Evolutionary conservation across 2,329 filamentous ascomycete species (phyloP).

Genomic region (Lachnellula suecica): DNA sequence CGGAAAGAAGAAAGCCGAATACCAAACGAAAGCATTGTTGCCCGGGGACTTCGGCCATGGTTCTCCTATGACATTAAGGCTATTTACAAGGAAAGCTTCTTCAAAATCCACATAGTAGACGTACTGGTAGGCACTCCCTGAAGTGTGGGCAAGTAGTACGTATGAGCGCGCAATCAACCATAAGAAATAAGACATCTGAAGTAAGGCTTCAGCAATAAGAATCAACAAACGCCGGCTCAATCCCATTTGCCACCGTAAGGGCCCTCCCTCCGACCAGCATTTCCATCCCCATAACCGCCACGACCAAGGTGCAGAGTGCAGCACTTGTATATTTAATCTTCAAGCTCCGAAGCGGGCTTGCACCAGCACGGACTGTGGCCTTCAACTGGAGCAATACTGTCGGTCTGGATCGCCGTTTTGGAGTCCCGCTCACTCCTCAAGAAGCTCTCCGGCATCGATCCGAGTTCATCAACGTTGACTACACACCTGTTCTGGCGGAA

Average conservation of each 20-base stretch:
- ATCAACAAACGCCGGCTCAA: too few species aligned
- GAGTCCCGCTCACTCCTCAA: not conserved
- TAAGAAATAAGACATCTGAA: too few species aligned
- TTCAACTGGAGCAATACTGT: not conserved
- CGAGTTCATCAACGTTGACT: not conserved
- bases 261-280: not conserved
- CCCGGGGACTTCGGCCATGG: too few species aligned
- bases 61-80: too few species aligned
- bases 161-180: too few species aligned
- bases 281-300: not conserved
- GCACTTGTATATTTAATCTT: not conserved
- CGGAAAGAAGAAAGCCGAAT: too few species aligned
- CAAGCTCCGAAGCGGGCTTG: not conserved
- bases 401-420: not conserved
- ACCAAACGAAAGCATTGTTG: too few species aligned
- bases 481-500: not conserved
- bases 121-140: too few species aligned
- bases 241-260: not conserved
- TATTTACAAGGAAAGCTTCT: too few species aligned
- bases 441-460: not conserved
- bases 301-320: not conserved
- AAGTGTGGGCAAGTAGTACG: too few species aligned
- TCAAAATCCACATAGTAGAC: too few species aligned
- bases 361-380: not conserved
- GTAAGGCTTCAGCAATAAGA: too few species aligned